Evolutionary conservation across 345 rosid genomes (phyloP), one percentile per base, ranked within the genome.

Genomic region (Toxicodendron radicans): DNA sequence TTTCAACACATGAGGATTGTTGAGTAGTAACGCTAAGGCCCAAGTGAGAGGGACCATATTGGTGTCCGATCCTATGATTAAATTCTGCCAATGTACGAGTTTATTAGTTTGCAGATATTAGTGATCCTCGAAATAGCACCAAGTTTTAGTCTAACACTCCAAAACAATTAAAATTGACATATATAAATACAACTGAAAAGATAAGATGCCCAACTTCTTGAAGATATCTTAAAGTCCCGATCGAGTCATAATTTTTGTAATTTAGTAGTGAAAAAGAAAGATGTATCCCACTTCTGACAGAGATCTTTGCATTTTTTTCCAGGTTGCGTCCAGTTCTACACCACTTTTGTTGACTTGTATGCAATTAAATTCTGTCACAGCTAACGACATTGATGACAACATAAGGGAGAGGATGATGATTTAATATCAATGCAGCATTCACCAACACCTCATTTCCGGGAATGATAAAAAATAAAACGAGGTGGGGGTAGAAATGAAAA

Each of bases 11-110:
- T 23, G 23, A 14, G 72, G 74, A 13, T 80, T 57, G 78, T 75
- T 80, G 35, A 80, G 41, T 30, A 80, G 65, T 41, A 77, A 69
- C 57, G 86, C 69, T 8, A 83, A 48, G 7, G 72, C 77, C 79
- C 86, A 83, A 51, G 74, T 66, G 49, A 73, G 48, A 58, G 82
- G 66, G 21, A 67, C 60, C 2, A 75, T 60, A 16, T 64, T 72
- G 14, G 82, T 69, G 6, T 80, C 84, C 1, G 74, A 80, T 60
- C 75, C 84, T 35, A 73, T 0, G 2, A 83, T 65, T 7, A 80
- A 58, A 27, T 72, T 81, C 83, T 81, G 63, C 58, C 58, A 38
- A 69, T 33, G 20, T 10, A 52, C 51, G 6, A 76, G 43, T 0
- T 60, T 27, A 51, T 67, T 18, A 68, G 59, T 52, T 14, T 18